Conservation (phyloP, 768 basidiomycete genomes). For the Mycena venus region DNA sequence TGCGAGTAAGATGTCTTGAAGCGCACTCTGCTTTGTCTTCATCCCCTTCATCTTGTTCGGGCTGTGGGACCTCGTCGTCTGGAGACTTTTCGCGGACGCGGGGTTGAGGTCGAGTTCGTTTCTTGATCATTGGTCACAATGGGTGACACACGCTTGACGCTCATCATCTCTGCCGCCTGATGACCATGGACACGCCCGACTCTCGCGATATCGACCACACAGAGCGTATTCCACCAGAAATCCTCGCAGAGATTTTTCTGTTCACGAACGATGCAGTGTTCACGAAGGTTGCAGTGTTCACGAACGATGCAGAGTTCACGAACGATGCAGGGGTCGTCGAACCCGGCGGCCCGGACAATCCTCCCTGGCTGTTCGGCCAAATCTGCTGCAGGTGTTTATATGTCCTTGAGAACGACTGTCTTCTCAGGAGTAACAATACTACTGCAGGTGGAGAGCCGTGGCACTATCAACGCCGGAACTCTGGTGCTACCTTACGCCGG, state of each 20-base stretch:
- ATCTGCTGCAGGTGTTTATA: too few species aligned
- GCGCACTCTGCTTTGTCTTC: constrained; percentile 54
- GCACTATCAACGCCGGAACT: neutral
- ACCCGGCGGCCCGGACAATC: too few species aligned
- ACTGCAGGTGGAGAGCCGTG: neutral
- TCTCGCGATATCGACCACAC: neutral
- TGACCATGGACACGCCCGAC: too few species aligned
- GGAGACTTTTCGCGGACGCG: constrained; percentile 65
- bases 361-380: neutral
- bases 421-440: too few species aligned
- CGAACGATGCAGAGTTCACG: too few species aligned
- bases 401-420: too few species aligned
- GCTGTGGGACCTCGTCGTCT: constrained; percentile 54
- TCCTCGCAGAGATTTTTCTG: neutral
- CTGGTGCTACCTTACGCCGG: neutral
- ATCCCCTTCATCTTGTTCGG: constrained; percentile 59
- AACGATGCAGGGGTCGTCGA: too few species aligned
- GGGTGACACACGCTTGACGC: too few species aligned
- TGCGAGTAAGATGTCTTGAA: neutral
- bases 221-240: neutral
- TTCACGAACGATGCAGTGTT: neutral
- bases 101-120: constrained; percentile 76
- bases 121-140: constrained; percentile 72
- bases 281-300: too few species aligned
- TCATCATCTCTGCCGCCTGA: too few species aligned